Base-by-base conservation (phyloP, 768 basidiomycete genomes). In the Trametopsis cervina region DNA sequence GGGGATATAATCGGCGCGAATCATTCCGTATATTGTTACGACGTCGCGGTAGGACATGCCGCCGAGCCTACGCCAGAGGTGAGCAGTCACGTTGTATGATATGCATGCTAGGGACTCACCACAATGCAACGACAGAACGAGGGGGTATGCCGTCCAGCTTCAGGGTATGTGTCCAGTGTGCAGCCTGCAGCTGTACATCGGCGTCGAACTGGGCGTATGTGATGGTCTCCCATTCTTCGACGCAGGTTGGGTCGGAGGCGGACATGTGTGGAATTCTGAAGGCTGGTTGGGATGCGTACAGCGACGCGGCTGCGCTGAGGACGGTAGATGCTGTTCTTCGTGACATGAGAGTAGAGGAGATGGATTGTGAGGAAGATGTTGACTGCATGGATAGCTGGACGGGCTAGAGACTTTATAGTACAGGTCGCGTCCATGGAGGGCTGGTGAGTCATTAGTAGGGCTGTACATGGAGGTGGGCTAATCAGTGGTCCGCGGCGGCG, bases 31-130 rank as follows among this genome's bases (percentile, higher is more conserved):
- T 54, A 87, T 79, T 52, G 83, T 80, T 35, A 88, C 67, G 27
- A 81, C 75, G 60, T 88, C 84, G 37, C 66, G 61, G 60, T 86
- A 86, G 9, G 77, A 71, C 67, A 83, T 80, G 4, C 85, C 85
- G 26, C 78, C 71, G 33, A 87, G 68, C 85, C 85, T 88, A 37
- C 3, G 57, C 54, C 42, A 26, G 39, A 37, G 11, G 20, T 52
- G 23, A 52, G 49, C 23, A 33, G 36, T 45, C 13, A 38, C 35
- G 44, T 36, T 17, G 54, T 17, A 12, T 27, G 23, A 25, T 6
- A 39, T 18, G 26, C 23, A 42, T 20, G 33, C 23, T 39, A 42
- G 18, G 42, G n/a, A 64, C 78, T 44, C 62, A 85, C 85, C 85
- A 86, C 42, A 85, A 61, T 12, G 83, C 84, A 33, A 88, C 69